Conservation (phyloP, 352 stramenopile species). For the Pythium scleroteichum region DNA sequence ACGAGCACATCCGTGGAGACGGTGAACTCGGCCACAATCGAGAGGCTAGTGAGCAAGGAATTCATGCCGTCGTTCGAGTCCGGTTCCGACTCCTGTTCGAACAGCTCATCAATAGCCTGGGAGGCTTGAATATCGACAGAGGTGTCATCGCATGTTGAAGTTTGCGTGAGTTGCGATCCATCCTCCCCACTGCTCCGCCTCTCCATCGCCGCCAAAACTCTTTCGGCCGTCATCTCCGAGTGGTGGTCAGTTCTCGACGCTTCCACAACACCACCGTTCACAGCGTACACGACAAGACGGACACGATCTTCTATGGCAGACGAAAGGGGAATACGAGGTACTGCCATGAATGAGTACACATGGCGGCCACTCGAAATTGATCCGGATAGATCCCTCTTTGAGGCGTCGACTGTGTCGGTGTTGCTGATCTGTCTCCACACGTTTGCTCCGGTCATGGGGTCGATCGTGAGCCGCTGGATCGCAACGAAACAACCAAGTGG, state of each 20-base stretch:
- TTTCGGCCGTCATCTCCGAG: conserved; percentile 74
- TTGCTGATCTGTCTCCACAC: conserved; percentile 78
- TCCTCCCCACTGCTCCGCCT: conserved; percentile 47
- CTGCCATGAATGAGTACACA: conserved; percentile 80
- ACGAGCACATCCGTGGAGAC: conserved; percentile 68
- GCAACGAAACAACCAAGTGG: conserved; percentile 74
- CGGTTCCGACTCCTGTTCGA: conserved; percentile 73
- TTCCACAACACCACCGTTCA: conserved; percentile 38
- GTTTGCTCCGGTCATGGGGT: conserved; percentile 38
- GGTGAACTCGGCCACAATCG: conserved; percentile 75
- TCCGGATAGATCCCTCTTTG: conserved; percentile 43
- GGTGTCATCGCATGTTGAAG: conserved; percentile 16
- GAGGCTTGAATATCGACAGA: conserved; percentile 29
- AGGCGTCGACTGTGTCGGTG: conserved; percentile 73
- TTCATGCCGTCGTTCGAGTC: conserved; percentile 41
- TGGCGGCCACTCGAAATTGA: conserved; percentile 39
- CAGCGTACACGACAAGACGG: conserved; percentile 75
- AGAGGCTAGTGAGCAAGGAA: conserved; percentile 29
- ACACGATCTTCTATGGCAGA: conserved; percentile 60
- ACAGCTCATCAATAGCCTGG: conserved; percentile 77
- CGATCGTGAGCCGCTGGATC: conserved; percentile 65
- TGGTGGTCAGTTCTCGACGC: conserved; percentile 31
- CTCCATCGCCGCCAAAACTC: conserved; percentile 73
- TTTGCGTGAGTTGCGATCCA: conserved; percentile 25
- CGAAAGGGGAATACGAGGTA: conserved; percentile 70